phyloP scores from a whole-genome alignment of 1,139 yeast species.

The Zygotorulaspora mrakii region DNA sequence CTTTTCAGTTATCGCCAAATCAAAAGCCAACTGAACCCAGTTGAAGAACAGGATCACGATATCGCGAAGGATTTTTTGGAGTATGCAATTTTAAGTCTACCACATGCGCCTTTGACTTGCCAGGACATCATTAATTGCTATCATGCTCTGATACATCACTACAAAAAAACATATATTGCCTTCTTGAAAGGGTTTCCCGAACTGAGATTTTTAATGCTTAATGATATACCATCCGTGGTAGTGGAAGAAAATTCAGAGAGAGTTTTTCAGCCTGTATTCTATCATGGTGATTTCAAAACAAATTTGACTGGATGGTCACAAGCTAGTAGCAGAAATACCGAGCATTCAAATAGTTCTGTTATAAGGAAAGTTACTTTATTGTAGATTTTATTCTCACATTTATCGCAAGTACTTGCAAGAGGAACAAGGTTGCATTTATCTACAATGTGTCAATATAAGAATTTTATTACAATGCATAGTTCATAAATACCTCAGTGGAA shows the following conservation, averaged over 20 bases:
- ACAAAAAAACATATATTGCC: slow-evolving; percentile 37
- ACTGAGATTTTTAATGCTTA: slow-evolving; percentile 39
- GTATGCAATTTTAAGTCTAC: slow-evolving; percentile 19
- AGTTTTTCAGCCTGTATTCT: slow-evolving; percentile 37
- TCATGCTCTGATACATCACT: slow-evolving; percentile 40
- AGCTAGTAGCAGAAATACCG: slow-evolving; percentile 12
- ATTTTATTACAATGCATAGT: no score
- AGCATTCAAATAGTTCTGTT: slow-evolving; percentile 19
- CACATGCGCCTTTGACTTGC: slow-evolving; percentile 33
- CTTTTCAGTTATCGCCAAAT: slow-evolving; percentile 27
- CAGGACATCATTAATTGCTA: slow-evolving; percentile 37
- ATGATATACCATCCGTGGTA: slow-evolving; percentile 40
- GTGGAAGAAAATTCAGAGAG: slow-evolving; percentile 31
- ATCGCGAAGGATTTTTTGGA: slow-evolving; percentile 16
- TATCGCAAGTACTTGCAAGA: no score
- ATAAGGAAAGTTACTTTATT: slow-evolving; percentile 25
- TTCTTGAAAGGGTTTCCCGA: slow-evolving; percentile 37
- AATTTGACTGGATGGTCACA: slow-evolving; percentile 36
- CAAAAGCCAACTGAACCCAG: slow-evolving; percentile 23
- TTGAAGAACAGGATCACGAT: slow-evolving; percentile 11
- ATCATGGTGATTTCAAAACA: slow-evolving; percentile 32
- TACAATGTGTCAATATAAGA: no score
- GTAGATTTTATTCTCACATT: slow-evolving; percentile 1
- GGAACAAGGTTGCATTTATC: background rate
- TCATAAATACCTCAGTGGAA: no score